A percentile compares a stretch with the other conserved stretches of the same genome.
These are phyloP conservation scores for Apiospora pterosperma DNA, from an alignment of 2,329 filamentous ascomycete genomes.

Conservation along the genomic window DNA sequence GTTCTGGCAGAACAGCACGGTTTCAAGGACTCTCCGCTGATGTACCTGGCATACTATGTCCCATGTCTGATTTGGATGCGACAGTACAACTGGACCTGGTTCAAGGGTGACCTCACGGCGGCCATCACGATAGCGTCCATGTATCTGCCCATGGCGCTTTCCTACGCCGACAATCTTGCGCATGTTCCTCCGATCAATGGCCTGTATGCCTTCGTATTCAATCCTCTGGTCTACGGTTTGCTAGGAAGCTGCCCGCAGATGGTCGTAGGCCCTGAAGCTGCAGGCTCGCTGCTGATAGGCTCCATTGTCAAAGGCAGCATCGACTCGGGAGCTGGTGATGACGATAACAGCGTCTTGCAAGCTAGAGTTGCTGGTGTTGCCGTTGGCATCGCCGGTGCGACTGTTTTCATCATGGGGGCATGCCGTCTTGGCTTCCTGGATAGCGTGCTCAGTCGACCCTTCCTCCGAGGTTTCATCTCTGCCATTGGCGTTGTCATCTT, in stretches of 20 bases:
- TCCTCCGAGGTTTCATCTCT: constrained; percentile 92
- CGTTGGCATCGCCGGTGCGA: constrained; percentile 80
- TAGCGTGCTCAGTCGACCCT: constrained; percentile 88
- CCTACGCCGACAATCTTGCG: constrained; percentile 85
- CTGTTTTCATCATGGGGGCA: constrained; percentile 83
- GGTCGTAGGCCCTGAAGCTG: constrained; percentile 92
- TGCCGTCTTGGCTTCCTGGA: constrained; percentile 89
- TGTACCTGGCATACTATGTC: constrained; percentile 93
- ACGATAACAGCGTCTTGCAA: constrained; percentile 65
- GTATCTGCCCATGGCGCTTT: constrained; percentile 96
- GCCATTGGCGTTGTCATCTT: constrained; percentile 96
- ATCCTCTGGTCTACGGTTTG: constrained; percentile 85
- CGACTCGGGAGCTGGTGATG: constrained; percentile 59
- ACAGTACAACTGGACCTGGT: constrained; percentile 78
- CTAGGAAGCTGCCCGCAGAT: constrained; percentile 90
- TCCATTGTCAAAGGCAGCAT: constrained; percentile 79
- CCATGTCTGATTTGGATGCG: constrained; percentile 87
- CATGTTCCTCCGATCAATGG: constrained; percentile 93
- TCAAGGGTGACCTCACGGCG: constrained; percentile 82
- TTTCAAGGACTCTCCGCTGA: constrained; percentile 66
- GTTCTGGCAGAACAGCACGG: constrained; percentile 71
- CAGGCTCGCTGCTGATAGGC: constrained; percentile 85
- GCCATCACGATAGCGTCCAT: constrained; percentile 97
- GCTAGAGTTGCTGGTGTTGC: constrained; percentile 85
- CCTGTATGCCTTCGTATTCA: constrained; percentile 90